Evolutionary conservation across 148 eudicot species (phyloP).

Genomic region (Nepenthes gracilis): DNA sequence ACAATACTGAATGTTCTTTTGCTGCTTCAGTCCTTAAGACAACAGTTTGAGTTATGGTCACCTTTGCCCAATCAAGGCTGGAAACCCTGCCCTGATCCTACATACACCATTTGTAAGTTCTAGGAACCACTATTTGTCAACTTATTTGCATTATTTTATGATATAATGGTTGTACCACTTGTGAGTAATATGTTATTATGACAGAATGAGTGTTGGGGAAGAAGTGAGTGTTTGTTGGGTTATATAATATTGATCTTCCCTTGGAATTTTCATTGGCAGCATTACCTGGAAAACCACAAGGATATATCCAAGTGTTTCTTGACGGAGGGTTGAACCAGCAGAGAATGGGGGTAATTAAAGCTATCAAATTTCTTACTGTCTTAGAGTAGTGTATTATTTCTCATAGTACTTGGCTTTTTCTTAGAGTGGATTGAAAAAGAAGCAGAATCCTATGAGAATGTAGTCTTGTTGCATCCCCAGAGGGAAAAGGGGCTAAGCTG

Average conservation of each 20-base stretch:
- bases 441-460: no score
- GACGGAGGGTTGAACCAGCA: slow-evolving; percentile 47
- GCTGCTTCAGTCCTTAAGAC: slow-evolving; percentile 36
- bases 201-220: neutral
- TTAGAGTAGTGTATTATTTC: neutral
- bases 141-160: neutral
- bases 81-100: slow-evolving; percentile 39
- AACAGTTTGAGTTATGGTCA: slow-evolving; percentile 54
- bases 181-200: neutral
- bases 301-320: slow-evolving; percentile 38
- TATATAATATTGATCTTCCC: neutral
- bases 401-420: no score
- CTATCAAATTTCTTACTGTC: neutral
- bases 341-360: slow-evolving; percentile 53
- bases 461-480: no score
- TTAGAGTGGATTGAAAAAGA: no score
- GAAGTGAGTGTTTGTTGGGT: neutral
- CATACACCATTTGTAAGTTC: slow-evolving; percentile 31
- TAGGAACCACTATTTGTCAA: neutral
- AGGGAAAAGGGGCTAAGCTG: no score
- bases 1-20: slow-evolving; percentile 7
- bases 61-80: slow-evolving; percentile 77
- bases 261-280: slow-evolving; percentile 13
- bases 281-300: slow-evolving; percentile 16
- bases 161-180: no score